Evolutionary conservation across 2,329 filamentous ascomycete genomes (phyloP).

Genomic region (Lomentospora prolificans): DNA sequence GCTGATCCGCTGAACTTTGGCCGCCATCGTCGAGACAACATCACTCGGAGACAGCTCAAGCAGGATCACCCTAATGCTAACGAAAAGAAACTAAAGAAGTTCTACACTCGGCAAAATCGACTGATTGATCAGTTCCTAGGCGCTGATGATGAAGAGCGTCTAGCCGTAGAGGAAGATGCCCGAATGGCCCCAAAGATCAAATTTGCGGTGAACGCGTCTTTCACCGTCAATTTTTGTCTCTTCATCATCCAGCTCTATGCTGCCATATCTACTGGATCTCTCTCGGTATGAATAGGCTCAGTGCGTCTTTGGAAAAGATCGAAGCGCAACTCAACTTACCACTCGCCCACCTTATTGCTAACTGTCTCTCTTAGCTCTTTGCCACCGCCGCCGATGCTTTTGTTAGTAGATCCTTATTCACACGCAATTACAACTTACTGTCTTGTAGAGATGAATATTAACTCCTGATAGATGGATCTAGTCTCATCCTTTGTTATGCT

Average conservation of each 20-base stretch:
- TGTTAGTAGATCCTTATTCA: slow-evolving; percentile 22
- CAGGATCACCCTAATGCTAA: slow-evolving; percentile 33
- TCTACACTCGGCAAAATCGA: slow-evolving; percentile 36
- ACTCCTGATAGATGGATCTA: slow-evolving; percentile 41
- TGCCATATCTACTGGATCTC: slow-evolving; percentile 46
- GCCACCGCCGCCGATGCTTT: slow-evolving; percentile 58
- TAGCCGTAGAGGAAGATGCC: slow-evolving; percentile 37
- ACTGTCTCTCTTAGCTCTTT: slow-evolving; percentile 33
- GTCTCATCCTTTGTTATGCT: slow-evolving; percentile 55
- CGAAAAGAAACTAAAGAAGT: slow-evolving; percentile 32
- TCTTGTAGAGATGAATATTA: slow-evolving; percentile 14
- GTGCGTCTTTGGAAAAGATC: background rate
- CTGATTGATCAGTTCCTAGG: slow-evolving; percentile 43
- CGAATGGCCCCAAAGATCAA: slow-evolving; percentile 41
- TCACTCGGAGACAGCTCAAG: slow-evolving; percentile 8
- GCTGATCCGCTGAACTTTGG: slow-evolving; percentile 29
- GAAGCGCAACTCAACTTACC: background rate
- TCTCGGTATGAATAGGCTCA: slow-evolving; percentile 26
- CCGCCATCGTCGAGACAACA: slow-evolving; percentile 25
- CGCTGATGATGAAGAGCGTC: slow-evolving; percentile 43
- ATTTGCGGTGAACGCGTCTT: slow-evolving; percentile 42
- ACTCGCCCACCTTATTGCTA: background rate
- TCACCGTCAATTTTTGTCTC: slow-evolving; percentile 40
- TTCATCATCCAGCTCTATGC: slow-evolving; percentile 51
- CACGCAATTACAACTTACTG: background rate